These are phyloP conservation scores for Bertia moriformis DNA, from an alignment of 2,329 filamentous ascomycete genomes.

Conservation along the genomic window DNA sequence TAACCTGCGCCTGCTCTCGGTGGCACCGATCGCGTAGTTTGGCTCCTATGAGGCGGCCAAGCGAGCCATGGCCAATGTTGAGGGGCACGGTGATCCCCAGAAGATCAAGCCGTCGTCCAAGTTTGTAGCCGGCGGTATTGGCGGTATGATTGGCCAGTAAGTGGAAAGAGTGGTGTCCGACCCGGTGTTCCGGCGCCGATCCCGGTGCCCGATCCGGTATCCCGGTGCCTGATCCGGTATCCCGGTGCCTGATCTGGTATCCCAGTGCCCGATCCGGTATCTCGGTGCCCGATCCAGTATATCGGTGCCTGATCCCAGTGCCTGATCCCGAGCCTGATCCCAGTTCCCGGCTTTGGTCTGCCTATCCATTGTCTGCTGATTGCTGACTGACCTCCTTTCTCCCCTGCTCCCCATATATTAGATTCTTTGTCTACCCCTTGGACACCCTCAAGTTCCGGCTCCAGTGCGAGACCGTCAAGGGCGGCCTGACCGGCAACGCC, in stretches of 20 bases:
- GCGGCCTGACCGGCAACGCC: constrained; percentile 67
- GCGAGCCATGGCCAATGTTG: constrained; percentile 67
- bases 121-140: constrained; percentile 78
- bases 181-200: no score
- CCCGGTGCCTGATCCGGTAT: no score
- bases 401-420: constrained; percentile 6
- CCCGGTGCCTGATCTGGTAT: no score
- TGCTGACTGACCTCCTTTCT: no score
- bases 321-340: no score
- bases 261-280: no score
- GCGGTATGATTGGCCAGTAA: constrained; percentile 85
- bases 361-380: no score
- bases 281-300: no score
- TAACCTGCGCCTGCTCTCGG: not conserved
- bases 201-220: no score
- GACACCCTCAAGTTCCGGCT: constrained; percentile 53
- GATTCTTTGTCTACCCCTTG: constrained; percentile 9
- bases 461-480: constrained; percentile 85
- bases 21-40: constrained; percentile 38
- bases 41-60: constrained; percentile 94
- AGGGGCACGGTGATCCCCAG: constrained; percentile 73
- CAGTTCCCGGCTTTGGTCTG: no score
- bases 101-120: constrained; percentile 72
- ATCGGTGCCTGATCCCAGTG: no score
- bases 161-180: no score